A percentile compares a stretch with the other conserved stretches of the same genome.
phyloP scores from a whole-genome alignment of 106 monocot species.

The Acanthochlamys bracteata region DNA sequence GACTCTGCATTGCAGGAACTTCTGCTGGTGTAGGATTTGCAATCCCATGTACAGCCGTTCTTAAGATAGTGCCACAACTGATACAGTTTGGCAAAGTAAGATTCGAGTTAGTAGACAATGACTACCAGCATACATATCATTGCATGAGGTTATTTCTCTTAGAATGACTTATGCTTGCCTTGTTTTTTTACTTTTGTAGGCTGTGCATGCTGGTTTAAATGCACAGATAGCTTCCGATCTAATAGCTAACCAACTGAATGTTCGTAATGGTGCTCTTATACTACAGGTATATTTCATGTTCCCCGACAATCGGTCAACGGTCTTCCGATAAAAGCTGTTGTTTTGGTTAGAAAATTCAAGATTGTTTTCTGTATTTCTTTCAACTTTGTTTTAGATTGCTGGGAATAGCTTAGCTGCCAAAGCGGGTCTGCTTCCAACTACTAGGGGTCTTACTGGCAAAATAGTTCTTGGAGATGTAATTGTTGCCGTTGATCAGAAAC shows the following conservation, averaged over 20 bases:
- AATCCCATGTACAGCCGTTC: slow-evolving; percentile 86
- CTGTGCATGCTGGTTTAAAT: slow-evolving; percentile 71
- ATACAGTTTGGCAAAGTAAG: slow-evolving; percentile 87
- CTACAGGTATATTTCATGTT: slow-evolving; percentile 57
- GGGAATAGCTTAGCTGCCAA: slow-evolving; percentile 68
- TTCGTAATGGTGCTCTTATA: slow-evolving; percentile 81
- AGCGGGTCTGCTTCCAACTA: slow-evolving; percentile 76
- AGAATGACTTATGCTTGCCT: not conserved
- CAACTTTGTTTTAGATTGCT: slow-evolving; percentile 31
- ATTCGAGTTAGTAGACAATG: not conserved
- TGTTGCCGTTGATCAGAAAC: slow-evolving; percentile 57
- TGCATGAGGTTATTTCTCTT: no score
- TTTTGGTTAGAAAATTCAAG: not conserved
- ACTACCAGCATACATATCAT: no score
- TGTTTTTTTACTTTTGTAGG: slow-evolving; percentile 31
- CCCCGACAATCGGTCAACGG: no score
- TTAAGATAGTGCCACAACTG: slow-evolving; percentile 85
- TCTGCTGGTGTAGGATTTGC: slow-evolving; percentile 97
- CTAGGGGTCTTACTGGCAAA: slow-evolving; percentile 73
- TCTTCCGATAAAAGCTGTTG: no score
- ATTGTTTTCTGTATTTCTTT: not conserved
- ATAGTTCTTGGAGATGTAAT: slow-evolving; percentile 90
- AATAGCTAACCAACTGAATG: slow-evolving; percentile 85
- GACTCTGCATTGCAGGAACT: slow-evolving; percentile 46
- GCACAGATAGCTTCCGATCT: slow-evolving; percentile 78